Conservation (phyloP, 2,329 filamentous ascomycete species). For the Ophioceras dolichostomum region DNA sequence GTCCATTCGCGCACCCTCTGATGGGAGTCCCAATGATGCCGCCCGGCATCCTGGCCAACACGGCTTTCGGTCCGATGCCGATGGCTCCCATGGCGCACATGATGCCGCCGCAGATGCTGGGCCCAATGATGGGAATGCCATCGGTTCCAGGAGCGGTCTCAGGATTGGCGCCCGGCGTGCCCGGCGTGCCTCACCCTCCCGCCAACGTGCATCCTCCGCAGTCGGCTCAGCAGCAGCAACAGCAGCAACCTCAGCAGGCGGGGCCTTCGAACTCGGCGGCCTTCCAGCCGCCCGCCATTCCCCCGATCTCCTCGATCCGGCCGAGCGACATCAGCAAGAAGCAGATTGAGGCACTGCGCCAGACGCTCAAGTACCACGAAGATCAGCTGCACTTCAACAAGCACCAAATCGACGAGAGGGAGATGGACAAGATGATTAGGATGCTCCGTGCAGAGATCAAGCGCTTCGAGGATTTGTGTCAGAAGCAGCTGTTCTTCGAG, state of each 20-base stretch:
- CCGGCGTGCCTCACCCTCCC: conserved; percentile 5
- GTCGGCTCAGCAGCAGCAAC: conserved; percentile 6
- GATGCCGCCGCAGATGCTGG: conserved; percentile 8
- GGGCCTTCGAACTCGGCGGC: conserved; percentile 3
- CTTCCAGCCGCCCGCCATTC: conserved; percentile 16
- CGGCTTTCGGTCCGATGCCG: conserved; percentile 8
- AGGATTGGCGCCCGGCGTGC: not conserved
- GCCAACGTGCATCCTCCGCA: too few species aligned
- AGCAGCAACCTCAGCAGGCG: conserved; percentile 1
- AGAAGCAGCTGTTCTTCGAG: conserved; percentile 33
- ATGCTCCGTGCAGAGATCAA: conserved; percentile 21
- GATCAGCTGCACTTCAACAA: conserved; percentile 49
- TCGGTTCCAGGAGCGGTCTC: conserved; percentile 2
- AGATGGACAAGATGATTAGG: conserved; percentile 33
- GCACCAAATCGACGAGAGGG: conserved; percentile 47
- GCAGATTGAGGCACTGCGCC: conserved; percentile 38
- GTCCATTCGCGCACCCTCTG: conserved; percentile 1
- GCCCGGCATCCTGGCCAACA: conserved; percentile 7
- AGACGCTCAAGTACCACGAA: conserved; percentile 42
- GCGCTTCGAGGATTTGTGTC: conserved; percentile 32
- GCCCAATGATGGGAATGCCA: not conserved
- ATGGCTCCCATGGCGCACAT: conserved; percentile 10
- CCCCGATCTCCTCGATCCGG: conserved; percentile 45
- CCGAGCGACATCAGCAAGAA: conserved; percentile 49
- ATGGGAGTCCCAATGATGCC: conserved; percentile 6